Base-by-base conservation (phyloP, 2,329 filamentous ascomycete genomes). In the Ustulina deusta region DNA sequence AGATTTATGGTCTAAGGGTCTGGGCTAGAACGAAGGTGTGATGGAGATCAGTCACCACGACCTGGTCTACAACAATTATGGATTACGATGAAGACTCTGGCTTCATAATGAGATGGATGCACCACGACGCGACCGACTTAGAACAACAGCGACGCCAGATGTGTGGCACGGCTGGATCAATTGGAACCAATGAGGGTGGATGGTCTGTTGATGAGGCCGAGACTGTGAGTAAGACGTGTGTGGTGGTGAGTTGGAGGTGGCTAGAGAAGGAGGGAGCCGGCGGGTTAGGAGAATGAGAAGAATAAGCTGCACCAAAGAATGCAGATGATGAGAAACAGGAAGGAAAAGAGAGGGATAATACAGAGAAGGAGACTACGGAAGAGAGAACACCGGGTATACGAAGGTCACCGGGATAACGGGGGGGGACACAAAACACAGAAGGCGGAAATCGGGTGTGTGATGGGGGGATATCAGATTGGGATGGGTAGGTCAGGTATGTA, bases 71-170 rank as follows among this genome's bases (percentile, higher is more conserved):
- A 65, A 61, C 62, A 71, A 73, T 66, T 71, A 71, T 63, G 57
- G 67, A 71, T 72, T 75, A 76, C 65, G 63, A 71, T 55, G 67
- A 71, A 61, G 63, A 61, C 29, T 34, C 54, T 61, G 56, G 66
- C 70, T 72, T 74, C 70, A 74, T 76, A 61, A 63, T 67, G 61
- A 71, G 55, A 63, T 27, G 20, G 34, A 55, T 42, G 38, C 40
- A 32, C 65, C 27, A 58, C 36, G n/a, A 63, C 57, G 56, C 49
- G 38, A 64, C 29, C 59, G 11, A 38, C 44, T 52, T 57, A 36
- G 51, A 55, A 40, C 17, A 57, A 44, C 38, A 34, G 42, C 56
- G 46, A 49, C 51, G 34, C 40, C 32, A 15, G 32, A 20, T 48
- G 46, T 27, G 57, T 40, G 25, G 29, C 29, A 38, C 55, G 3